Percentiles rank a stretch among this genome's conserved stretches.
phyloP scores from a whole-genome alignment of 768 basidiomycete genomes.

The Mycena alexandri region DNA sequence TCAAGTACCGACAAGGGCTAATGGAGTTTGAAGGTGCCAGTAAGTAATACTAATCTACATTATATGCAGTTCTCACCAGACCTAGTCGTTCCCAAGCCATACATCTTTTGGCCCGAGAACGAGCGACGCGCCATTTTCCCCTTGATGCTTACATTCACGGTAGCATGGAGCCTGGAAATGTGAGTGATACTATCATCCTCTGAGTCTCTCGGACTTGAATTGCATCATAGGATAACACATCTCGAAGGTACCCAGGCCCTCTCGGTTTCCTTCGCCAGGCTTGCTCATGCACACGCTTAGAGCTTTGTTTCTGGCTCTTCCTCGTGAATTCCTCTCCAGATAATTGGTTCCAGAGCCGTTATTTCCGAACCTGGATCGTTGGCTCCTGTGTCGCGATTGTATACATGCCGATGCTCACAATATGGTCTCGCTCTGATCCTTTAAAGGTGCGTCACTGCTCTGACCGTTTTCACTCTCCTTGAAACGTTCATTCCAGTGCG shows the following conservation, averaged over 20 bases:
- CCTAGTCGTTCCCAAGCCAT: constrained; percentile 76
- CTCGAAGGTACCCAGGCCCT: constrained; percentile 68
- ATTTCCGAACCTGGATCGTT: constrained; percentile 80
- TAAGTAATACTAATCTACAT: constrained; percentile 55
- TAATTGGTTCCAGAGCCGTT: constrained; percentile 82
- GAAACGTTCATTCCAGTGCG: constrained; percentile 58
- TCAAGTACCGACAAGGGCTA: constrained; percentile 83
- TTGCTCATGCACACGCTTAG: constrained; percentile 50
- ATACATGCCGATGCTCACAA: constrained; percentile 79
- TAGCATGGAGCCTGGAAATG: constrained; percentile 85
- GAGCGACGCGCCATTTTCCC: constrained; percentile 72
- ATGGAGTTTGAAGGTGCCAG: constrained; percentile 57
- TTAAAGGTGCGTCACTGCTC: constrained; percentile 60
- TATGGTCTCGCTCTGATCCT: constrained; percentile 69
- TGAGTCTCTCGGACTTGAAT: too few relatives aligned
- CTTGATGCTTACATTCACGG: constrained; percentile 69
- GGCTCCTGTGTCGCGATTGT: constrained; percentile 72
- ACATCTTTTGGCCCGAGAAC: constrained; percentile 62
- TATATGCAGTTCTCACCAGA: background rate
- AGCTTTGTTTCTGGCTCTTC: constrained; percentile 91
- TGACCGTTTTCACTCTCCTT: background rate
- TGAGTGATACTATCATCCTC: too few relatives aligned
- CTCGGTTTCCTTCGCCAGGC: background rate
- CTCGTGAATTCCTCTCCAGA: constrained; percentile 76
- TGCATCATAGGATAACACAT: constrained; percentile 75